These are phyloP conservation scores for Verbascum thapsus DNA, from an alignment of 257 asterid genomes.

Conservation along the genomic window DNA sequence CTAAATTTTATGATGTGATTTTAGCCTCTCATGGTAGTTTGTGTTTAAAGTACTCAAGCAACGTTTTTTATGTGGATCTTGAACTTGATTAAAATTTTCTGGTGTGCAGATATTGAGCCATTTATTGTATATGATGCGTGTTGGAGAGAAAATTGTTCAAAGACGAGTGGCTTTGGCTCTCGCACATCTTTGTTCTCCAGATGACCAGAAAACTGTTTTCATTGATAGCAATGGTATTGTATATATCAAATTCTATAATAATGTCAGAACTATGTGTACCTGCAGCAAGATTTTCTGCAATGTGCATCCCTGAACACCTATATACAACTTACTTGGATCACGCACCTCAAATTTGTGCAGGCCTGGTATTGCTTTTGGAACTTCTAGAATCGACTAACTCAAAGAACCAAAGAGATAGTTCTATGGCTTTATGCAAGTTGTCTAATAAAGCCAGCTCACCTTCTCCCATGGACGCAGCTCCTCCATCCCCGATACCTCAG, in stretches of 20 bases:
- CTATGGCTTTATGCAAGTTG: constrained; percentile 62
- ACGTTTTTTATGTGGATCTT: background rate
- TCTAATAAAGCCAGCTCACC: constrained; percentile 61
- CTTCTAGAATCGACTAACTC: constrained; percentile 54
- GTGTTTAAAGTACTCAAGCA: background rate
- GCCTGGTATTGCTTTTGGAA: constrained; percentile 67
- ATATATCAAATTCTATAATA: background rate
- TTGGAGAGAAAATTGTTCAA: constrained; percentile 58
- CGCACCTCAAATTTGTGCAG: constrained; percentile 37
- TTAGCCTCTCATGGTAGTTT: background rate
- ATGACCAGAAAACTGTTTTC: constrained; percentile 62
- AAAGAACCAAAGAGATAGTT: constrained; percentile 59
- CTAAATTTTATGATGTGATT: background rate
- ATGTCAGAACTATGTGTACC: constrained; percentile 4
- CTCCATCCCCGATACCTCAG: constrained; percentile 80
- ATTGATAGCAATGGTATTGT: constrained; percentile 56
- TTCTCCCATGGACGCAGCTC: constrained; percentile 71
- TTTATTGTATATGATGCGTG: constrained; percentile 63
- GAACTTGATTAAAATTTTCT: constrained; percentile 13
- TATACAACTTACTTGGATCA: constrained; percentile 16
- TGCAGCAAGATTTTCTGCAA: constrained; percentile 11
- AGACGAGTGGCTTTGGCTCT: constrained; percentile 77
- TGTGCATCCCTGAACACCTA: constrained; percentile 17
- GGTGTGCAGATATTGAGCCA: constrained; percentile 60
- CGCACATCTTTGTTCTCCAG: constrained; percentile 70